Conservation (phyloP, 2,329 filamentous ascomycete species). For the Xylogone sp. region DNA sequence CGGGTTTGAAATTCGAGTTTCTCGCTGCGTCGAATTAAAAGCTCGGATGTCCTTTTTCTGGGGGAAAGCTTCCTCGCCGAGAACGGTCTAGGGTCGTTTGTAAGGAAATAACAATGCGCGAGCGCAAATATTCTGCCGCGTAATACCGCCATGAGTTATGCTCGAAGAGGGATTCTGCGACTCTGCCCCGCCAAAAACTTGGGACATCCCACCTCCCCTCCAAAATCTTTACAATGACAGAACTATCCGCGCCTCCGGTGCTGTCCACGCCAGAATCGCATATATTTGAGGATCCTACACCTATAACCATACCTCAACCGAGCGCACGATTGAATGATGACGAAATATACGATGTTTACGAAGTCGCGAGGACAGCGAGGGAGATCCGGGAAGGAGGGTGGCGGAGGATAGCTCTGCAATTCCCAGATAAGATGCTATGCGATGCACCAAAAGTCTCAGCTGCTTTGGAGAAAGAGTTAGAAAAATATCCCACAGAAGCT, state of each 20-base stretch:
- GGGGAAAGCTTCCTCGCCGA: not conserved
- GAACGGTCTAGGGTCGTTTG: not conserved
- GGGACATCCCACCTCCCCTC: not conserved
- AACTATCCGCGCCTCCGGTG: constrained; percentile 50
- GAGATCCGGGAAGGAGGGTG: constrained; percentile 73
- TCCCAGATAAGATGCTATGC: constrained; percentile 86
- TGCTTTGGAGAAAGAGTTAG: constrained; percentile 52
- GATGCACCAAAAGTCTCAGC: constrained; percentile 81
- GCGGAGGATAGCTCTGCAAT: constrained; percentile 83
- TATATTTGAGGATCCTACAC: constrained; percentile 48
- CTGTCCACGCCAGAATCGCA: constrained; percentile 62
- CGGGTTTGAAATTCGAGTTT: too few species aligned
- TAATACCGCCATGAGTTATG: not conserved
- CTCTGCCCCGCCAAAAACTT: not conserved
- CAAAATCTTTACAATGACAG: constrained; percentile 33
- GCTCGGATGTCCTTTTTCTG: not conserved
- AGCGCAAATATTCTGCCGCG: not conserved
- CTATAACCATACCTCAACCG: constrained; percentile 28
- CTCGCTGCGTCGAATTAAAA: not conserved
- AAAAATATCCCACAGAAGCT: not conserved
- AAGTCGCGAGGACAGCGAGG: constrained; percentile 72
- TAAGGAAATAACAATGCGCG: too few species aligned
- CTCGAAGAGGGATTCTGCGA: not conserved
- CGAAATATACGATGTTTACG: constrained; percentile 74
- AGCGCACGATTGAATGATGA: constrained; percentile 44